Base-by-base conservation (phyloP, 208 protist genomes). In the Trypanosoma cruzi region DNA sequence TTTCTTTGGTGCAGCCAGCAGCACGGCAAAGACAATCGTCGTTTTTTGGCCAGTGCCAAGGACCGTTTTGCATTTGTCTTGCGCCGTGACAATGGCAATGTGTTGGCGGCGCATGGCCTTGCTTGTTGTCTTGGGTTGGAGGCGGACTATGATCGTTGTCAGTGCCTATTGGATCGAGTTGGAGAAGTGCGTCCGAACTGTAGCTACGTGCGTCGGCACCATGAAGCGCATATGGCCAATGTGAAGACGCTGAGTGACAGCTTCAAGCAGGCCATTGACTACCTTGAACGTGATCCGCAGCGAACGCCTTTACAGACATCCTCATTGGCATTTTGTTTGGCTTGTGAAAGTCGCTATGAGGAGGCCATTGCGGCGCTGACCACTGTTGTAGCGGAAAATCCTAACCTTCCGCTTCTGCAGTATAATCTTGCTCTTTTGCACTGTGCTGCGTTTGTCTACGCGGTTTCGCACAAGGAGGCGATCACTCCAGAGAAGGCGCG, bases 111-210 rank as follows among this genome's bases (percentile, higher is more conserved):
- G 4, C 90, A 96, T 72, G 90, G 90, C 34, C 69, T 93, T 44
- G 88, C 88, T 44, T 96, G 88, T 75, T 96, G 90, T 79, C 65
- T 93, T 29, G 88, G 82, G 22, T 65, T 94, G 0, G 85, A 89
- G 68, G 75, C 72, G 13, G 58, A 85, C 44, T 75, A 78, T 64
- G 85, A 92, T 46, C 77, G 64, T 13, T 86, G 79, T 24, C 84
- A 93, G 75, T 86, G 80, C 22, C 72, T 94, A 29, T 76, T 96
- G 46, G 79, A 92, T 55, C 80, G 79, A 37, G 82, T 96, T 26
- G 80, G 83, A 34, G 88, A 91, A 70, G 80, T 90, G 50, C 64
- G 64, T 49, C 72, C 88, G n/a, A 93, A 94, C 49, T 80, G 68
- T 40, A 32, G 67, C 14, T 82, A 85, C 64, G 82, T 88, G 29